These are phyloP conservation scores for Megacollybia marginata DNA, from an alignment of 768 basidiomycete genomes.

Conservation along the genomic window DNA sequence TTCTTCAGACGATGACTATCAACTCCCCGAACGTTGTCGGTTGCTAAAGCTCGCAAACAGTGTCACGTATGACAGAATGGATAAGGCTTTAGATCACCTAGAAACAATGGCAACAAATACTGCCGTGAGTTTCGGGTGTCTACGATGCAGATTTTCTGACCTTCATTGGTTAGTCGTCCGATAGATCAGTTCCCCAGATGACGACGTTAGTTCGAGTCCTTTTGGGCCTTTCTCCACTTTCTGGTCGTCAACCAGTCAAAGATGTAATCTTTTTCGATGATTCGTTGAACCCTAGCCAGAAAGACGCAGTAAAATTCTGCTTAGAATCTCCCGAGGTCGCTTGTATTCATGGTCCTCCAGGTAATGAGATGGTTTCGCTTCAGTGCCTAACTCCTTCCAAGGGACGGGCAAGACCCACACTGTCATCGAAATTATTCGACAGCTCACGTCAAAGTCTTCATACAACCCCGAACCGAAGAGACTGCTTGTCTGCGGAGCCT, in stretches of 20 bases:
- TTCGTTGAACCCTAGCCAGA: constrained; percentile 77
- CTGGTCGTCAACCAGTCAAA: constrained; percentile 25
- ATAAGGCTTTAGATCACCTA: constrained; percentile 66
- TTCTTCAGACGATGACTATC: constrained; percentile 40
- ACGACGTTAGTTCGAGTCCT: constrained; percentile 59
- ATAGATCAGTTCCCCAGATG: constrained; percentile 1
- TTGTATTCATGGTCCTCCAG: constrained; percentile 97
- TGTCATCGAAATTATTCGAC: constrained; percentile 87
- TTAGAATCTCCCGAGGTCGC: constrained; percentile 76
- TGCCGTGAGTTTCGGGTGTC: not conserved
- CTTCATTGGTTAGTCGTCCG: constrained; percentile 19
- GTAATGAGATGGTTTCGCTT: constrained; percentile 23
- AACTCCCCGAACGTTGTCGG: constrained; percentile 79
- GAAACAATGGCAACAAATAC: constrained; percentile 34
- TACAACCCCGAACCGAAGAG: constrained; percentile 46
- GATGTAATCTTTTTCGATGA: constrained; percentile 65
- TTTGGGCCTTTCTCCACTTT: constrained; percentile 53
- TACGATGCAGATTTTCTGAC: not conserved
- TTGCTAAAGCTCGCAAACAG: constrained; percentile 88
- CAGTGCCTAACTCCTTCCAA: constrained; percentile 13
- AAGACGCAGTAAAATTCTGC: constrained; percentile 77
- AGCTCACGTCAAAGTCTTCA: constrained; percentile 48
- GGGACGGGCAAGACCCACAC: constrained; percentile 96
- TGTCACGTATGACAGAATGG: constrained; percentile 91
- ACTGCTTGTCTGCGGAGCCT: constrained; percentile 87